Evolutionary conservation across 179 eudicot species (phyloP).

Genomic region (Actinidia polygama): DNA sequence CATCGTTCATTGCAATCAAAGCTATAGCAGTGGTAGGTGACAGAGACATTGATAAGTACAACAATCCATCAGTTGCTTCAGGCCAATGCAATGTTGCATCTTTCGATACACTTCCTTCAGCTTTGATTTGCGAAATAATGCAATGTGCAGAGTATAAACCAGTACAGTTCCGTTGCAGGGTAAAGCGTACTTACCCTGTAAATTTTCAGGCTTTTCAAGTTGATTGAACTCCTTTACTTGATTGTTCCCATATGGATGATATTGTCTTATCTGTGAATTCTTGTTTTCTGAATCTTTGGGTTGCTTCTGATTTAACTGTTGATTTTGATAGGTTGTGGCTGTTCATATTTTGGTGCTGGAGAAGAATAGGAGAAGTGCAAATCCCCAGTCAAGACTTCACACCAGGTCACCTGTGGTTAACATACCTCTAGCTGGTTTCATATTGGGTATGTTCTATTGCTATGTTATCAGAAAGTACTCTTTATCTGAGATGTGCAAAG

Average conservation of each 20-base stretch:
- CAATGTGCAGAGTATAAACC: constrained; percentile 39
- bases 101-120: constrained; percentile 33
- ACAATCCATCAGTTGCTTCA: constrained; percentile 29
- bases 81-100: constrained; percentile 27
- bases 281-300: background rate
- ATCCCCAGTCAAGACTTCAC: constrained; percentile 27
- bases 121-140: constrained; percentile 51
- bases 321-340: constrained; percentile 65
- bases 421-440: constrained; percentile 81
- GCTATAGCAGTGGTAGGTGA: constrained; percentile 34
- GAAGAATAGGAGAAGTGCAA: constrained; percentile 40
- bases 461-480: background rate
- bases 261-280: background rate
- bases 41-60: constrained; percentile 14
- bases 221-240: background rate
- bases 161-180: constrained; percentile 69
- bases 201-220: constrained; percentile 1
- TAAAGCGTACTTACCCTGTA: constrained; percentile 28
- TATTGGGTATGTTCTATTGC: constrained; percentile 59
- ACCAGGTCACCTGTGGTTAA: constrained; percentile 32
- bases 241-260: background rate
- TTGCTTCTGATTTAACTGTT: background rate
- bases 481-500: background rate
- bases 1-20: constrained; percentile 70
- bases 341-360: constrained; percentile 61